These are phyloP conservation scores for Epichloe amarillans DNA, from an alignment of 2,329 filamentous ascomycete species.

Conservation along the genomic window DNA sequence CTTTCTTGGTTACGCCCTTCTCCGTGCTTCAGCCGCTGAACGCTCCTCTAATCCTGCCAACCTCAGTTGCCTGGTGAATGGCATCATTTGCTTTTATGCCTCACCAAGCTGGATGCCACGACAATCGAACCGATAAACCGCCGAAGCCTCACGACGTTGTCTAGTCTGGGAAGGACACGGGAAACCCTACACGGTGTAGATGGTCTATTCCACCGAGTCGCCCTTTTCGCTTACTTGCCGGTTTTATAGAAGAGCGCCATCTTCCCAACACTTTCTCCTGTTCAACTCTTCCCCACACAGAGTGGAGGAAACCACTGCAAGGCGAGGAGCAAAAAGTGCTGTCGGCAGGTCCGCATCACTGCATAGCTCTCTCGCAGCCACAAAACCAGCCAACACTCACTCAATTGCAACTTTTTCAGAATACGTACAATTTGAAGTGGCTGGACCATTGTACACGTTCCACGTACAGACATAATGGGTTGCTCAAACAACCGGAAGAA, in stretches of 20 bases:
- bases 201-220: background rate
- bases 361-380: background rate
- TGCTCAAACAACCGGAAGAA: slow-evolving; percentile 51
- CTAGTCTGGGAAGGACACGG: background rate
- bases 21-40: background rate
- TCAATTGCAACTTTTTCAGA: background rate
- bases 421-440: background rate
- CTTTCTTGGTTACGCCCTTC: background rate
- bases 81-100: background rate
- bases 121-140: background rate
- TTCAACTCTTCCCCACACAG: background rate
- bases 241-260: background rate
- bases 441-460: background rate
- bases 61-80: background rate
- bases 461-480: slow-evolving; percentile 39
- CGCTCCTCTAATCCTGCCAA: background rate
- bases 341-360: slow-evolving; percentile 25
- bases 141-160: background rate
- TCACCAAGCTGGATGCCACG: background rate
- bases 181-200: background rate
- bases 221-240: background rate
- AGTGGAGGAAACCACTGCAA: background rate
- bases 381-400: background rate
- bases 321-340: slow-evolving; percentile 35
- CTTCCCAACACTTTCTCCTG: background rate